A percentile compares a stretch with the other conserved stretches of the same genome.
Conservation (phyloP, 2,329 filamentous ascomycete species). For the Knufia fluminis region DNA sequence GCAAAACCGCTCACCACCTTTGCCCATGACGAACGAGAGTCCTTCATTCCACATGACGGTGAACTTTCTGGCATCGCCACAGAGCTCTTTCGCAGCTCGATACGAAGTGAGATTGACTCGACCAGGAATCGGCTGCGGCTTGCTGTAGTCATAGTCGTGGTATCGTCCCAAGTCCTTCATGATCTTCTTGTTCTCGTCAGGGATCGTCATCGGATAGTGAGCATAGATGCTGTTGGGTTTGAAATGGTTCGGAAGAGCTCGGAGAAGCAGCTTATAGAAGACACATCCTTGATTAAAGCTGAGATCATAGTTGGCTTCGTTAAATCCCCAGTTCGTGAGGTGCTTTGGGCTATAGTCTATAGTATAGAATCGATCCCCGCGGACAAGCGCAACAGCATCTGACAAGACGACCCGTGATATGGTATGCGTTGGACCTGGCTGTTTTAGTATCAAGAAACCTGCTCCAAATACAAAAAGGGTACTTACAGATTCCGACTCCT, state of each 20-base stretch:
- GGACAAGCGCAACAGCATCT: conserved; percentile 68
- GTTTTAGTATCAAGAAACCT: no score
- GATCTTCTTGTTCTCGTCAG: conserved; percentile 62
- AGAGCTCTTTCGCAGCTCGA: conserved; percentile 51
- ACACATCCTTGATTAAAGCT: conserved; percentile 71
- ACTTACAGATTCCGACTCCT: conserved; percentile 61
- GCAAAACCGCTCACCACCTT: conserved; percentile 48
- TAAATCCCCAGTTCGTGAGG: conserved; percentile 77
- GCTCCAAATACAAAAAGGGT: no score
- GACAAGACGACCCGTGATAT: conserved; percentile 68
- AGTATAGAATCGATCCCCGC: conserved; percentile 59
- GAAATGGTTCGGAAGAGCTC: conserved; percentile 74
- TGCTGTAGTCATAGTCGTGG: conserved; percentile 60
- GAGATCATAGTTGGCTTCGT: conserved; percentile 62
- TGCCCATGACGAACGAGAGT: conserved; percentile 54
- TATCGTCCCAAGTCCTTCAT: conserved; percentile 58
- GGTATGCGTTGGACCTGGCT: no score
- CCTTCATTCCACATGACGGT: conserved; percentile 56
- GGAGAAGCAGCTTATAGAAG: conserved; percentile 74
- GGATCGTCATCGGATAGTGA: conserved; percentile 64
- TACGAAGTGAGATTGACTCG: conserved; percentile 53
- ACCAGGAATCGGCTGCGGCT: conserved; percentile 45
- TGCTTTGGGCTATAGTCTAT: conserved; percentile 64
- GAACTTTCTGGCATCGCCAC: conserved; percentile 54
- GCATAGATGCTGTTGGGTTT: conserved; percentile 69